Evolutionary conservation across 2,329 filamentous ascomycete species (phyloP), one percentile per base, ranked within the genome.

Genomic region (Simplicillium sp.): DNA sequence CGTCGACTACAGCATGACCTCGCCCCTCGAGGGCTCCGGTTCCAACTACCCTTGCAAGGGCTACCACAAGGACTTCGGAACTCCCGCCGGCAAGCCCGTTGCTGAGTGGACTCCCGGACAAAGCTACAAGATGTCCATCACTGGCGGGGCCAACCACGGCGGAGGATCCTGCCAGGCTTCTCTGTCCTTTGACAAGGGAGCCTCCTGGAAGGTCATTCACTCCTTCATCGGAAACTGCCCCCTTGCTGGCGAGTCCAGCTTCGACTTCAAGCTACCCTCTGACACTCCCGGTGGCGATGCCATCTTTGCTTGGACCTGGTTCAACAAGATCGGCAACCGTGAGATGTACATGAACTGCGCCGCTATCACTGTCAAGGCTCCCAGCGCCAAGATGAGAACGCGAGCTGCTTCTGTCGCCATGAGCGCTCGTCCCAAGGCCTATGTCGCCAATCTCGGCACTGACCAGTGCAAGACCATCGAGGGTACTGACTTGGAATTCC

Each of bases 271-370:
- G 28, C 62, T 89, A 28, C 84, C 84, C 8, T 59, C 62, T 3
- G 77, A 82, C 48, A 75, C 77, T 1, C 76, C 77, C n/a, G 54
- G 61, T 45, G 67, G 61, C 60, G 73, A 80, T 29, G 82, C 77
- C 43, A 58, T 89, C 35, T 73, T 89, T 38, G 77, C 79, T 31
- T 90, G 86, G 86, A 79, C 77, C 18, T 86, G 82, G 82, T 82
- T 84, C 65, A 87, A 87, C 67, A 67, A 78, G 48, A 61, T 83
- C 33, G 84, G 85, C 18, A 88, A 88, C 63, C 74, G 85, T 37
- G 85, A 90, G 59, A 85, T 84, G 75, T 92, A 92, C 72, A 87
- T 87, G 82, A 87, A 87, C 64, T 92, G 86, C 55, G 84, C 85
- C 7, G 69, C 75, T 39, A 73, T 89, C 50, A 77, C 73, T 46